A percentile compares a stretch with the other conserved stretches of the same genome.
Conservation (phyloP, 441 rosid genomes). For the Monsonia emarginata region DNA sequence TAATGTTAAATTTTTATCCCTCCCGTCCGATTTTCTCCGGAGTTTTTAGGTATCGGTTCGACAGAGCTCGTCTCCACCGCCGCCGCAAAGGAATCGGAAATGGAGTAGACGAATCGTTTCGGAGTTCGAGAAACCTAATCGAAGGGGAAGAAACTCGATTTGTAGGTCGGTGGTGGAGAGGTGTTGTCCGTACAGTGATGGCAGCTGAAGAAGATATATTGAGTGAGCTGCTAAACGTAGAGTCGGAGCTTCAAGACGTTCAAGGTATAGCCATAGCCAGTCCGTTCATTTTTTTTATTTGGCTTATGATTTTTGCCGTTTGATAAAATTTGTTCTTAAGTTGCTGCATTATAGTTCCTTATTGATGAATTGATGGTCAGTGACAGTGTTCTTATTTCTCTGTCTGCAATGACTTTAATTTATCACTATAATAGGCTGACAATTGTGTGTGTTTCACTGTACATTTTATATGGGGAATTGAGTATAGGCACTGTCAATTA, state of each 20-base stretch:
- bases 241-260: slow-evolving; percentile 42
- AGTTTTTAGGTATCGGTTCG: neutral
- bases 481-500: neutral
- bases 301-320: neutral
- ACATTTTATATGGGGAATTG: neutral
- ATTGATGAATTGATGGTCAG: too few relatives aligned
- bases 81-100: neutral
- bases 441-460: neutral
- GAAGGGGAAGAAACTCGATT: neutral
- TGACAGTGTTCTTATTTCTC: too few relatives aligned
- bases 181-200: slow-evolving; percentile 26
- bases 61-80: neutral
- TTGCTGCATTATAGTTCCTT: neutral
- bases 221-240: slow-evolving; percentile 44
- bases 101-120: neutral
- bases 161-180: neutral
- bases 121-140: neutral
- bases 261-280: slow-evolving; percentile 47
- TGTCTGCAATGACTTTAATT: too few relatives aligned
- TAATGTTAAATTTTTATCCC: too few relatives aligned
- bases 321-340: neutral
- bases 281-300: neutral
- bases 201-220: slow-evolving; percentile 32
- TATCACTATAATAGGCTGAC: too few relatives aligned
- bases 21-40: neutral